A percentile compares a stretch with the other conserved stretches of the same genome.
These are phyloP conservation scores for Agaricales sp. DNA, from an alignment of 1,284 basidiomycete genomes.

Conservation along the genomic window DNA sequence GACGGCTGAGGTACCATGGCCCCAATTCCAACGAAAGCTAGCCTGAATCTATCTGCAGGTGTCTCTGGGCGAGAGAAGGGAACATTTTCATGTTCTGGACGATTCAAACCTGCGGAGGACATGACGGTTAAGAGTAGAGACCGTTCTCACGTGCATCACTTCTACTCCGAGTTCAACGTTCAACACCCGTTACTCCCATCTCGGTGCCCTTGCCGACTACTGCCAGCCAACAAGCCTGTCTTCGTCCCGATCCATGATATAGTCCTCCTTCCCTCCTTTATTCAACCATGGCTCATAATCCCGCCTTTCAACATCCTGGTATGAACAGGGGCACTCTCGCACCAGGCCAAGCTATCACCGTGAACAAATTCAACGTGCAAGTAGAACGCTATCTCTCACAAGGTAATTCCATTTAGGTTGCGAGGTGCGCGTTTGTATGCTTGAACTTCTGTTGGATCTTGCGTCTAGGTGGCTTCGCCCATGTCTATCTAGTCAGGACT, in stretches of 20 bases:
- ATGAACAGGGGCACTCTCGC: slow-evolving; percentile 54
- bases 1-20: slow-evolving; percentile 43
- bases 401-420: slow-evolving; percentile 35
- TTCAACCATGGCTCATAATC: not conserved
- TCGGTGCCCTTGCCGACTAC: not conserved
- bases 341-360: slow-evolving; percentile 80
- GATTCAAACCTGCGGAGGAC: not conserved
- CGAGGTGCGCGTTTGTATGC: slow-evolving; percentile 9
- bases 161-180: no score
- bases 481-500: slow-evolving; percentile 93
- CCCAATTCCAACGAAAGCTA: slow-evolving; percentile 61
- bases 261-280: not conserved
- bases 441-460: slow-evolving; percentile 7
- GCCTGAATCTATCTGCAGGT: slow-evolving; percentile 27
- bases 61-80: slow-evolving; percentile 54
- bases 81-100: slow-evolving; percentile 12
- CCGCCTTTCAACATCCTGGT: not conserved
- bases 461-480: slow-evolving; percentile 86
- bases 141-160: not conserved
- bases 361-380: slow-evolving; percentile 85
- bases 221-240: not conserved
- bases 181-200: not conserved
- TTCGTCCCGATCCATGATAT: not conserved
- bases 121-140: not conserved
- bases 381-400: slow-evolving; percentile 84